phyloP scores from a whole-genome alignment of 805 yeast species.

The Wilhelminamyces savonicus region DNA sequence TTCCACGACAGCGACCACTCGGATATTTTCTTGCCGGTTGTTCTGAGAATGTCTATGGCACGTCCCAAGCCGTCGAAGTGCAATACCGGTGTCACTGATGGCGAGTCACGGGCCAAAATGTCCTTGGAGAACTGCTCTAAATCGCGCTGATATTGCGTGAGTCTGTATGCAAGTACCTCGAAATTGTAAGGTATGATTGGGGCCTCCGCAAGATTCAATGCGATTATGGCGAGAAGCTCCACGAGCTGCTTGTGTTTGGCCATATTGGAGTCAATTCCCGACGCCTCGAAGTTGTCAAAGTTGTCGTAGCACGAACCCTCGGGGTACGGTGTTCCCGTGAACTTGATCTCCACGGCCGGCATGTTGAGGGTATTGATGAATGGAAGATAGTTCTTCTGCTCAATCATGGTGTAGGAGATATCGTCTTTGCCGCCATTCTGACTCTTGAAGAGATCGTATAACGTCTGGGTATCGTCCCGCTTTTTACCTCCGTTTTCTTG shows the following conservation, averaged over 20 bases:
- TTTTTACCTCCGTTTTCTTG: slow-evolving; percentile 3
- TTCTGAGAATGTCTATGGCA: slow-evolving; percentile 19
- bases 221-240: slow-evolving; percentile 46
- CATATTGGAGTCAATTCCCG: slow-evolving; percentile 50
- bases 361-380: slow-evolving; percentile 58
- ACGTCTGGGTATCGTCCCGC: slow-evolving; percentile 6
- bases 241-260: slow-evolving; percentile 49
- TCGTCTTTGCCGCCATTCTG: slow-evolving; percentile 17
- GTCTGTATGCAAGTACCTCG: slow-evolving; percentile 34
- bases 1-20: slow-evolving; percentile 63
- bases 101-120: too few species aligned
- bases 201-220: slow-evolving; percentile 59
- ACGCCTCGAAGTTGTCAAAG: slow-evolving; percentile 45
- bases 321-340: slow-evolving; percentile 38
- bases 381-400: slow-evolving; percentile 62
- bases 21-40: slow-evolving; percentile 39
- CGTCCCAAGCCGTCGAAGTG: slow-evolving; percentile 16
- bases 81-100: slow-evolving; percentile 16
- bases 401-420: slow-evolving; percentile 26
- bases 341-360: slow-evolving; percentile 61
- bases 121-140: slow-evolving; percentile 33
- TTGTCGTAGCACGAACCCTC: slow-evolving; percentile 58
- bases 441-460: slow-evolving; percentile 21
- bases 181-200: slow-evolving; percentile 73
- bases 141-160: slow-evolving; percentile 42